phyloP scores from a whole-genome alignment of 805 yeast species.

The Torulaspora gathmanii region DNA sequence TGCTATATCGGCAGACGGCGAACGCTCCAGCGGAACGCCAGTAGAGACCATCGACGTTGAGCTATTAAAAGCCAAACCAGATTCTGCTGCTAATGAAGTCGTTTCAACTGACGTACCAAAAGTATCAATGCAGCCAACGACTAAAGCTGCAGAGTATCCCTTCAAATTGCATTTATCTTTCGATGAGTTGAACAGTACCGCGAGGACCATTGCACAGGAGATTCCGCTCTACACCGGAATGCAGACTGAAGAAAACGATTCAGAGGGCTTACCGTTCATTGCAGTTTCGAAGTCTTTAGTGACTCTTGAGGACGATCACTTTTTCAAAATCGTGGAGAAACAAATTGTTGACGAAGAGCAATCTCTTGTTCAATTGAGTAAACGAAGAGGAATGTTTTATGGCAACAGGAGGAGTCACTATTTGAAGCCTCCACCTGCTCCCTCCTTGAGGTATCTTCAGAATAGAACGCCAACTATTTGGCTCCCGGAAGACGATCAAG shows the following conservation, averaged over 20 bases:
- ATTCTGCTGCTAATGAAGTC: slow-evolving; percentile 35
- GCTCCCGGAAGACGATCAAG: slow-evolving; percentile 90
- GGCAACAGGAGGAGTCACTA: slow-evolving; percentile 53
- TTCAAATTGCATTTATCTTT: slow-evolving; percentile 35
- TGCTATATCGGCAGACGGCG: background rate
- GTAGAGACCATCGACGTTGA: slow-evolving; percentile 38
- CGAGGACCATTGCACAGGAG: slow-evolving; percentile 35
- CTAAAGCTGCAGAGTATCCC: slow-evolving; percentile 18
- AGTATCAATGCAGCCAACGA: slow-evolving; percentile 21
- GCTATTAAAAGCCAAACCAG: slow-evolving; percentile 33
- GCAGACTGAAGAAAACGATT: slow-evolving; percentile 29
- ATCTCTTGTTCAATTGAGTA: slow-evolving; percentile 33
- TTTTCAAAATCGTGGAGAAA: slow-evolving; percentile 52
- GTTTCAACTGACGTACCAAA: slow-evolving; percentile 31
- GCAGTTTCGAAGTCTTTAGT: slow-evolving; percentile 64
- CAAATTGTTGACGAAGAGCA: slow-evolving; percentile 43
- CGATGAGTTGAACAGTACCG: slow-evolving; percentile 34
- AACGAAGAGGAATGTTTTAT: slow-evolving; percentile 43
- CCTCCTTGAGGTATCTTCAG: slow-evolving; percentile 73
- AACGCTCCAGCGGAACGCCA: slow-evolving; percentile 5
- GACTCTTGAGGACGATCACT: slow-evolving; percentile 60
- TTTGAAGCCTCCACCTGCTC: slow-evolving; percentile 88
- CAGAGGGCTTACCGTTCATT: slow-evolving; percentile 37
- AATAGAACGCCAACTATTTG: slow-evolving; percentile 89
- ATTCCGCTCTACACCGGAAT: slow-evolving; percentile 35